Evolutionary conservation across 331 rosid species (phyloP).

Genomic region (Rosa hybrid): DNA sequence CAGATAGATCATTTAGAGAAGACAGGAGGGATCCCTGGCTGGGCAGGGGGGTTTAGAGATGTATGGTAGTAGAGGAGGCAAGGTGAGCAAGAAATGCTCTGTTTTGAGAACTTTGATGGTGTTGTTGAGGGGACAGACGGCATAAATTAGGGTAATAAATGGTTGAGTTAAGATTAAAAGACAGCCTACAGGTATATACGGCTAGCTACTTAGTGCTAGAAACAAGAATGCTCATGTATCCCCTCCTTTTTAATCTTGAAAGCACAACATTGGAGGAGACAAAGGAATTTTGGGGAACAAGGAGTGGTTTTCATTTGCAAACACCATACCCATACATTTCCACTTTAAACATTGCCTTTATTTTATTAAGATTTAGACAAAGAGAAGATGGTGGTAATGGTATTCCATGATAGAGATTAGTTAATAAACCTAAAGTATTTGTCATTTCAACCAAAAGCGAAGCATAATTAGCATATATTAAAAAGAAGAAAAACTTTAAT

Average conservation of each 20-base stretch:
- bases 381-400: background rate
- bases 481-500: background rate
- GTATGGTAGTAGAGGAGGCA: conserved; percentile 40
- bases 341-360: conserved; percentile 3
- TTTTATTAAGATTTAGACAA: background rate
- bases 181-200: conserved; percentile 27
- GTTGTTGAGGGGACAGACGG: conserved; percentile 58
- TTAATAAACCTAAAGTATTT: background rate
- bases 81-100: conserved; percentile 37
- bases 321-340: background rate
- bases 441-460: conserved; percentile 13
- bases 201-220: conserved; percentile 22
- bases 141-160: conserved; percentile 39
- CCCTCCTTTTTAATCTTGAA: conserved; percentile 21
- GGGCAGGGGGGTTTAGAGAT: conserved; percentile 23
- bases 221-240: conserved; percentile 38
- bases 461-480: background rate
- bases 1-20: conserved; percentile 12
- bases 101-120: conserved; percentile 56
- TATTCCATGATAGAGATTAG: background rate
- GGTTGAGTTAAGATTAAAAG: conserved; percentile 28
- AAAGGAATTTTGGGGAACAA: conserved; percentile 47
- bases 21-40: conserved; percentile 39
- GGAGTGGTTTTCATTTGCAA: conserved; percentile 15
- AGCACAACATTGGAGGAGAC: conserved; percentile 28